These are phyloP conservation scores for Cotoneaster glaucophyllus DNA, from an alignment of 306 rosid species.

Conservation along the genomic window DNA sequence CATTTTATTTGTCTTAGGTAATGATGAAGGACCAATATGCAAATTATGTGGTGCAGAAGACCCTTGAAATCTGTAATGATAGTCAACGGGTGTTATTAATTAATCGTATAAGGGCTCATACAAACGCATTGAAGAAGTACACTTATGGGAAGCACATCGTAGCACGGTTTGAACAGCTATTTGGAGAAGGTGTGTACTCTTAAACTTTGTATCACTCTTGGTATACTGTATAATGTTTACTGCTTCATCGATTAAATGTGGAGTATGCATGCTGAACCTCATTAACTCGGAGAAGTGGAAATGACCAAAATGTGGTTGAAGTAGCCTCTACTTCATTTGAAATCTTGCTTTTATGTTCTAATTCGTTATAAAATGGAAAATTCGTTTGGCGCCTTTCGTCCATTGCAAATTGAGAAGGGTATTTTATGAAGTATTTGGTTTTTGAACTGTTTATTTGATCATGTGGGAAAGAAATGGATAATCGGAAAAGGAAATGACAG, in stretches of 20 bases:
- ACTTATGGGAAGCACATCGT: conserved; percentile 77
- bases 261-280: not conserved
- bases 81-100: conserved; percentile 39
- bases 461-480: not conserved
- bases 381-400: not conserved
- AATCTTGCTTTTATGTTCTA: not conserved
- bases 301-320: not conserved
- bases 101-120: conserved; percentile 44
- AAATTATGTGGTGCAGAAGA: conserved; percentile 67
- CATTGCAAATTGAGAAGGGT: not conserved
- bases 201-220: not conserved
- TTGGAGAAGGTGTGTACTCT: conserved; percentile 33
- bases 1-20: conserved; percentile 23
- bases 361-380: too few species aligned
- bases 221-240: not conserved
- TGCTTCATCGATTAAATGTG: not conserved
- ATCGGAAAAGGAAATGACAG: not conserved
- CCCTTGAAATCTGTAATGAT: conserved; percentile 55
- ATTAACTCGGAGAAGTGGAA: not conserved
- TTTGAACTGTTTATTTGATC: not conserved
- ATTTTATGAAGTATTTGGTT: not conserved
- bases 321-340: not conserved
- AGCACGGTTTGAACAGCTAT: conserved; percentile 49
- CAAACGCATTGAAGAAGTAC: conserved; percentile 66
- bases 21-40: conserved; percentile 68